Percentiles rank a stretch among this genome's conserved stretches.
Evolutionary conservation across 148 eudicot genomes (phyloP).

Genomic region (Rhododendron ovatum): DNA sequence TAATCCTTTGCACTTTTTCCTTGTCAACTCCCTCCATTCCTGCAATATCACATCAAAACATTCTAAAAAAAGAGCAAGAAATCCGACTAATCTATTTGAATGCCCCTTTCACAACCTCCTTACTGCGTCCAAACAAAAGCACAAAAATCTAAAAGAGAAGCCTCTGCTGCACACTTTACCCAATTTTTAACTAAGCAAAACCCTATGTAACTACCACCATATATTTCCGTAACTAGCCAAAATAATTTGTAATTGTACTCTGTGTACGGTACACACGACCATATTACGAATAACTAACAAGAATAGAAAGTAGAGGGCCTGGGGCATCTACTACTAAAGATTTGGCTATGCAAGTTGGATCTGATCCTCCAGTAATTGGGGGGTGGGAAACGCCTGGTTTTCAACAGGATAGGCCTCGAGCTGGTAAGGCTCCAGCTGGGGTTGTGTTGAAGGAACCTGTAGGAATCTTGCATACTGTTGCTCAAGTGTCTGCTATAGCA

Average conservation of each 20-base stretch:
- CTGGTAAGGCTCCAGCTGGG: too few species aligned
- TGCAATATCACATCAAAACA: conserved; percentile 6
- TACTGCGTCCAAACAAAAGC: background rate
- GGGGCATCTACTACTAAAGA: too few species aligned
- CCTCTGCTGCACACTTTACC: background rate
- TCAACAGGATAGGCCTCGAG: too few species aligned
- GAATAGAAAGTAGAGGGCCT: background rate
- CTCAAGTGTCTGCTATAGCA: too few species aligned
- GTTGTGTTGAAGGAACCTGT: too few species aligned
- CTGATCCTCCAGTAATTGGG: too few species aligned
- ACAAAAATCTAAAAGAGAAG: background rate
- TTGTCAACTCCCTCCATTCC: conserved; percentile 98
- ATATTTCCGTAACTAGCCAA: background rate
- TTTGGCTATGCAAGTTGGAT: too few species aligned
- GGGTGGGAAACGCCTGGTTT: too few species aligned
- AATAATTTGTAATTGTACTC: background rate
- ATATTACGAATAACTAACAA: background rate
- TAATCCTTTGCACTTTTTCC: conserved; percentile 86
- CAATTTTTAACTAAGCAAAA: background rate
- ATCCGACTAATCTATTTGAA: background rate
- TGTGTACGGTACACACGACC: background rate
- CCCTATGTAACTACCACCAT: background rate
- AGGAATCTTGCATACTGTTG: too few species aligned
- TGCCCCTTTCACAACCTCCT: conserved; percentile 4
- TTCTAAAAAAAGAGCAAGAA: background rate